Conservation (phyloP, 2,329 filamentous ascomycete genomes). For the Tolypocladium inflatum region DNA sequence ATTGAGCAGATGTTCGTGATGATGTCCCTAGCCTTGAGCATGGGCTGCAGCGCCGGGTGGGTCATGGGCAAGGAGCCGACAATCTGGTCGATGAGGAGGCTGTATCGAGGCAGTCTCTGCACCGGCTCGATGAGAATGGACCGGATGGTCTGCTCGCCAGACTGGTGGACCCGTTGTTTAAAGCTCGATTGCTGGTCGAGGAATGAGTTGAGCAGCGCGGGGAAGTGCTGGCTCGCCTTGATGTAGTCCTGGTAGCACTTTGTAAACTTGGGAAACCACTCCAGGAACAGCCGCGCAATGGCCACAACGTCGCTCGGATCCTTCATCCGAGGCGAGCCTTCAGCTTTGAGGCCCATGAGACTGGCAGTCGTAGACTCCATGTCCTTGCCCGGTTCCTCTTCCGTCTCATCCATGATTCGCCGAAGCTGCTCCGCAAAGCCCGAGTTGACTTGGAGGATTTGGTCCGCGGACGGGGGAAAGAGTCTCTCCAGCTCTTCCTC, state of each 20-base stretch:
- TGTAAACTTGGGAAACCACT: slow-evolving; percentile 90
- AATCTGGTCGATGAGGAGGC: slow-evolving; percentile 92
- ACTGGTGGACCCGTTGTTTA: slow-evolving; percentile 67
- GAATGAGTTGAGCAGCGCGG: slow-evolving; percentile 69
- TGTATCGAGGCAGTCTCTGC: slow-evolving; percentile 88
- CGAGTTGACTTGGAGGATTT: slow-evolving; percentile 74
- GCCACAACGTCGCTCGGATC: slow-evolving; percentile 71
- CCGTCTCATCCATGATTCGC: slow-evolving; percentile 70
- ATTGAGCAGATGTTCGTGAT: slow-evolving; percentile 95
- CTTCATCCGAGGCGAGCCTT: slow-evolving; percentile 37
- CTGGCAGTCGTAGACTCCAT: slow-evolving; percentile 49
- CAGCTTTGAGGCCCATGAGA: slow-evolving; percentile 31
- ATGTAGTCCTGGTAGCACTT: slow-evolving; percentile 92
- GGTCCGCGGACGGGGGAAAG: slow-evolving; percentile 72
- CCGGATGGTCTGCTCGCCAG: slow-evolving; percentile 81
- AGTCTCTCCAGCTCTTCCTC: slow-evolving; percentile 63
- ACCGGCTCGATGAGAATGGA: slow-evolving; percentile 95
- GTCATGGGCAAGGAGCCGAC: slow-evolving; percentile 74
- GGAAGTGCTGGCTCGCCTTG: slow-evolving; percentile 78
- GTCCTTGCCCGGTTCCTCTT: slow-evolving; percentile 69
- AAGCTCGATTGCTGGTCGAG: slow-evolving; percentile 77
- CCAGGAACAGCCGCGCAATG: slow-evolving; percentile 72
- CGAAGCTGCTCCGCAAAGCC: slow-evolving; percentile 70
- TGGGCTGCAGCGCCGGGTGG: slow-evolving; percentile 72
- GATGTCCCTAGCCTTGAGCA: slow-evolving; percentile 85